Percentiles rank a stretch among this genome's conserved stretches.
Conservation (phyloP, 2,329 filamentous ascomycete species). For the Dactylellina cionopaga region DNA sequence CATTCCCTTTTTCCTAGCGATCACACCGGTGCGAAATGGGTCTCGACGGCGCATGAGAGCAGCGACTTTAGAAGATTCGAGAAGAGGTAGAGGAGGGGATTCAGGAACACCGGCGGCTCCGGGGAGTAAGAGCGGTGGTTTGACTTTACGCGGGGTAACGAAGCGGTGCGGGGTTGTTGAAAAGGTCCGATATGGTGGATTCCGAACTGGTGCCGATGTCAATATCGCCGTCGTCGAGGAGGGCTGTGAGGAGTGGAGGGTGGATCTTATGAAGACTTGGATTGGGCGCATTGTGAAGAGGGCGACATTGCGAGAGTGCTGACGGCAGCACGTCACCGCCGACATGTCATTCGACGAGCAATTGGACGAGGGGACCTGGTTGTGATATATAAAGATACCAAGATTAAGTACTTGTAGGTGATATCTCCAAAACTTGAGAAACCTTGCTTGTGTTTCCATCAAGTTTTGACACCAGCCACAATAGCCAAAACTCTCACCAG, state of each 20-base stretch:
- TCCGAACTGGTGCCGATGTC: conserved; percentile 43
- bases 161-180: conserved; percentile 55
- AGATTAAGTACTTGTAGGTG: too few relatives aligned
- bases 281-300: conserved; percentile 19
- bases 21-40: conserved; percentile 78
- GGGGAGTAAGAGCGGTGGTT: conserved; percentile 65
- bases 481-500: too few relatives aligned
- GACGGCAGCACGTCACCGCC: conserved; percentile 48
- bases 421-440: conserved; percentile 3
- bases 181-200: conserved; percentile 55
- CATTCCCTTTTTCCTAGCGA: conserved; percentile 95
- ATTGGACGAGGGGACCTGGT: not conserved
- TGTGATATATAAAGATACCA: too few relatives aligned
- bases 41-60: conserved; percentile 70
- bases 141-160: conserved; percentile 44
- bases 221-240: conserved; percentile 54
- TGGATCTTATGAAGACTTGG: conserved; percentile 40
- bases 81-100: conserved; percentile 62
- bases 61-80: conserved; percentile 68
- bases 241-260: conserved; percentile 55
- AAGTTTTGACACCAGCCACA: conserved; percentile 28
- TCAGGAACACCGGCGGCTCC: conserved; percentile 68
- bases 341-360: conserved; percentile 43
- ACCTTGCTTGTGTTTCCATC: conserved; percentile 5
- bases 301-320: conserved; percentile 29